Base-by-base conservation (phyloP, 257 asterid genomes). In the Penstemon newberryi region DNA sequence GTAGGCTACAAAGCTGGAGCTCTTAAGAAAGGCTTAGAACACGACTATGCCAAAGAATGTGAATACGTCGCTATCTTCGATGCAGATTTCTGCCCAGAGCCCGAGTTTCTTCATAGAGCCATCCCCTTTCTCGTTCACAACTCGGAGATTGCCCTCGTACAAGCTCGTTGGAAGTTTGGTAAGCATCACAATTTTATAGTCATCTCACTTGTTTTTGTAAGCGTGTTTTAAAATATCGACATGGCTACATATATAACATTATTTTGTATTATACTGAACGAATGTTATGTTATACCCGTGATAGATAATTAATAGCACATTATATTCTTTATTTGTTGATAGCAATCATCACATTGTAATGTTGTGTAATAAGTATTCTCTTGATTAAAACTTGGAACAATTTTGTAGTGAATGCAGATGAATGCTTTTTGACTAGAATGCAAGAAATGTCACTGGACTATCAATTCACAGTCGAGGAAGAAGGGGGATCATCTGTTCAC, bases 151-250 rank as follows among this genome's bases (percentile, higher is more conserved):
- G 95, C 74, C 1, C 88, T 87, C 5, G 62, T 87, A 38, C 95
- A 87, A 71, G 87, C 95, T 56, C 86, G 95, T 12, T 85, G 95
- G 95, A 76, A 77, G 65, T 87, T 78, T 44, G 95, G 95, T 87
- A 78, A 58, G 80, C 66, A n/a, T 11, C 54, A 41, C 11, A 4
- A 53, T 53, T 37, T 37, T 57, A 36, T 45, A 51, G 8, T 5
- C 45, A 10, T 10, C 49, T 69, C 3, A 5, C 55, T 64, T 10
- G 3, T 40, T 18, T 19, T 15, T 15, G 18, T 73, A 49, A 19
- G 44, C 33, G 33, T 25, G 33, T 25, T 25, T 2, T 25, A 25
- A 25, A 25, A 25, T 25, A 25, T 25, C 33, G 2, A 25, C 33
- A 25, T 25, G 2, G 33, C 33, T 0, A 25, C 33, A 1, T 25